Conservation (phyloP, 2,329 filamentous ascomycete genomes). For the Cladorrhinum sp. region DNA sequence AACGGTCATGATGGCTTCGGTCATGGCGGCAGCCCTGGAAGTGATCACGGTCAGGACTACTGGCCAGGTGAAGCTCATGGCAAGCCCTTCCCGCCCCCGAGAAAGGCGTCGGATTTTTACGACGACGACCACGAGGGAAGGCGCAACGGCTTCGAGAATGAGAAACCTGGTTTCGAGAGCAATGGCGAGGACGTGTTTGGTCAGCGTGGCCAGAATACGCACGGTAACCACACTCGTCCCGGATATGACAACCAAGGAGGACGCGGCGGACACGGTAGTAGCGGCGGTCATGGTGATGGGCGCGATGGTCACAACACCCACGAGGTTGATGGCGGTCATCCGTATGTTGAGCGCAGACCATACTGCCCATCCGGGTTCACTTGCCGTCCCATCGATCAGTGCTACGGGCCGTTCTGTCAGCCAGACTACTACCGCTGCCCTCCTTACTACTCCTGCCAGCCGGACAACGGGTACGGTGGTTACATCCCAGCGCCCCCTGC, state of each 20-base stretch:
- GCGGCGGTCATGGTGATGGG: background rate
- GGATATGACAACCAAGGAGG: no score
- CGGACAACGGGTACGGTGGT: background rate
- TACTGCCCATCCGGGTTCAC: conserved; percentile 13
- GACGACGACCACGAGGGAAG: background rate
- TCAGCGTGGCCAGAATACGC: background rate
- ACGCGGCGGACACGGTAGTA: no score
- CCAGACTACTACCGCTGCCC: conserved; percentile 11
- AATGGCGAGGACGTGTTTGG: background rate
- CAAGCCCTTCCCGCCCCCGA: background rate
- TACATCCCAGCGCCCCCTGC: background rate
- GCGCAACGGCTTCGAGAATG: background rate
- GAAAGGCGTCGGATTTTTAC: background rate
- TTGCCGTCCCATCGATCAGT: conserved; percentile 12
- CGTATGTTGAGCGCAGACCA: background rate
- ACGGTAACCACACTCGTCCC: background rate
- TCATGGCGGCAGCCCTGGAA: background rate
- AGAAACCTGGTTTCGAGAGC: background rate
- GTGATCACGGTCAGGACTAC: background rate
- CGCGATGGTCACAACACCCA: background rate
- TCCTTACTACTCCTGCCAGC: conserved; percentile 13
- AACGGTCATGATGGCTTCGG: background rate
- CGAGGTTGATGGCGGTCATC: background rate
- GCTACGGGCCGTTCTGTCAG: conserved; percentile 7
- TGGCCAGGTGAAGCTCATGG: background rate